Base-by-base conservation (phyloP, 306 rosid species). In the Trifolium fragiferum region DNA sequence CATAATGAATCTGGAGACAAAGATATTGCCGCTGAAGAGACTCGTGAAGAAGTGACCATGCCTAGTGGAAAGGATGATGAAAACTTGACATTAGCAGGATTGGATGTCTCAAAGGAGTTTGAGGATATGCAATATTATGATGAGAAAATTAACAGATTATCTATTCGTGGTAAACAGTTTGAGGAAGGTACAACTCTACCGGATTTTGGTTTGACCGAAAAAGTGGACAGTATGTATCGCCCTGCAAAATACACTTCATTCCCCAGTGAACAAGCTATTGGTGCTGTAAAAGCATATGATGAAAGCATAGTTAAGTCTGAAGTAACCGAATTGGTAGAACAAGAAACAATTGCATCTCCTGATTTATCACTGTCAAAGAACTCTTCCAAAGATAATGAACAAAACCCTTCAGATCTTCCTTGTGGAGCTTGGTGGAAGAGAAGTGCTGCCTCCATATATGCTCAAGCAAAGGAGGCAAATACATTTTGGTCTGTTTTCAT, bases 341-440 rank as follows among this genome's bases (percentile, higher is more conserved):
- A 76, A 80, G 87, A 41, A 51, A 78, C 80, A 37, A 84, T 74
- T n/a, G 35, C 61, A 21, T 77, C 88, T 57, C 75, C 79, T 72
- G 89, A 83, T 72, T 78, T 83, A 61, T 57, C 87, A 40, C 70
- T 55, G 37, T 75, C 96, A 33, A 85, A 85, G 43, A 84, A 64
- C 71, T 54, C 82, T 40, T 55, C 69, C 7, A 72, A 75, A 67
- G 90, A 85, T 72, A 80, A 78, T n/a, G 78, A 83, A 66, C 76
- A 58, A 66, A 75, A 53, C 21, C 54, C 80, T 53, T 75, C 86
- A 51, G 83, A 51, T 75, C 83, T 92, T 82, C 96, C 98, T 15
- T 87, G 98, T 77, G 97, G 93, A 82, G 98, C 93, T 68, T 95
- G 99, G 99, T 95, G 99, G 99, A 95, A 86, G 83, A 83, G 96